Base-by-base conservation (phyloP, 345 rosid genomes). In the Bruguiera sexangula region DNA sequence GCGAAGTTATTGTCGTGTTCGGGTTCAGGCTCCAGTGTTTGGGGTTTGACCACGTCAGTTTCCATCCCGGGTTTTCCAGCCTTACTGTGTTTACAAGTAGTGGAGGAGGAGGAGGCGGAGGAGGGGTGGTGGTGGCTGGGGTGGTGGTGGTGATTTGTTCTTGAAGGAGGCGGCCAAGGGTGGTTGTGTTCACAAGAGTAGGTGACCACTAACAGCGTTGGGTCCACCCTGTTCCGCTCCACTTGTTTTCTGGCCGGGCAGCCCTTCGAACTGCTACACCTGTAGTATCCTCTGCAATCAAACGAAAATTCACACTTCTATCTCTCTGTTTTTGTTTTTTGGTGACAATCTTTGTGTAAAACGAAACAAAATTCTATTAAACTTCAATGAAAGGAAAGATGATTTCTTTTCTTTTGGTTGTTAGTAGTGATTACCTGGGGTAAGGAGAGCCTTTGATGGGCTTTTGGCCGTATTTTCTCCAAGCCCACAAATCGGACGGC, bases 381-480 rank as follows among this genome's bases (percentile, higher is more conserved):
- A 34, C 7, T 34, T 34, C 6, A 34, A 34, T 34, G 37, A 34
- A 6, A 34, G 37, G 37, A 34, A 34, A 34, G 37, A 6, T 34
- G 37, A n/a, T 9, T 6, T 21, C 58, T 20, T 19, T 55, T 26
- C 9, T 6, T 11, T 19, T 55, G 27, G 9, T 54, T 54, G 6
- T n/a, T 10, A 22, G n/a, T 29, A 31, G 32, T 57, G 58, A 10
- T 3, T 80, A 89, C 99, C 99, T 88, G n/a, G 99, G 99, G 73
- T 90, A 95, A 22, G 81, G 81, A 3, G 99, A 90, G 34, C 99
- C 99, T 73, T 95, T 95, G 87, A 95, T 92, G 72, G 99, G 99
- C 75, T 95, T 95, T 67, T 95, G 99, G 46, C 99, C 99, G 73
- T 95, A 95, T 73, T 95, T 95, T 71, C 99, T 75, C 99, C 99